Evolutionary conservation across 2,329 filamentous ascomycete genomes (phyloP), one percentile per base, ranked within the genome.

Genomic region (Emergomyces pasteurianus): DNA sequence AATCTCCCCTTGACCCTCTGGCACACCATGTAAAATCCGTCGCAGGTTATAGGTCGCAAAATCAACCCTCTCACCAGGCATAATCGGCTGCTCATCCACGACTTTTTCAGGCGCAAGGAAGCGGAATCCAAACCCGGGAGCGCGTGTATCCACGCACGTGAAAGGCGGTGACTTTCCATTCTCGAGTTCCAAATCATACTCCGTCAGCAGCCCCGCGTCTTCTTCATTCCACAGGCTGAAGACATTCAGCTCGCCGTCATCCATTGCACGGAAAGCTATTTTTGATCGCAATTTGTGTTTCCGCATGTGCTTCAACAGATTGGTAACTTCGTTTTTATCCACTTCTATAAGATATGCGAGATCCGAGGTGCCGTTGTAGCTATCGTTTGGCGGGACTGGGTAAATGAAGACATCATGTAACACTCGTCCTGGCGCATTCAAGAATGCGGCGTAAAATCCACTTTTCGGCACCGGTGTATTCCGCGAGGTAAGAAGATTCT

Each of bases 371-470:
- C 59, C 18, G 14, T 63, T 58, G 66, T 66, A 54, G 62, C 63
- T 63, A 67, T 67, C 60, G 58, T 68, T 60, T 69, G 53, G 75
- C 69, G 64, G 83, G 76, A 73, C 65, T 0, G 86, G 87, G 78
- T 96, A 96, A 55, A 99, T 80, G 73, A 97, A 95, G 58, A 91
- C 88, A 75, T 99, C 94, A 77, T 92, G 84, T 50, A 96, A 78
- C 10, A 99, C 82, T 61, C 92, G 84, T 49, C 94, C 94, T 63
- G 85, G 84, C 8, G 92, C 90, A 66, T 88, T 95, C 49, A 99
- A 80, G 69, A 99, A 96, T 0, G 86, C 90, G 7, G 87, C 81
- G 74, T 95, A 97, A 72, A 88, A 86, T 3, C 85, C 86, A 59
- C 69, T 65, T 47, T 64, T 69, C 63, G 63, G 74, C 70, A 62